These are phyloP conservation scores for Vitis rotundifolia DNA, from an alignment of 164 flowering plant species.

Conservation along the genomic window DNA sequence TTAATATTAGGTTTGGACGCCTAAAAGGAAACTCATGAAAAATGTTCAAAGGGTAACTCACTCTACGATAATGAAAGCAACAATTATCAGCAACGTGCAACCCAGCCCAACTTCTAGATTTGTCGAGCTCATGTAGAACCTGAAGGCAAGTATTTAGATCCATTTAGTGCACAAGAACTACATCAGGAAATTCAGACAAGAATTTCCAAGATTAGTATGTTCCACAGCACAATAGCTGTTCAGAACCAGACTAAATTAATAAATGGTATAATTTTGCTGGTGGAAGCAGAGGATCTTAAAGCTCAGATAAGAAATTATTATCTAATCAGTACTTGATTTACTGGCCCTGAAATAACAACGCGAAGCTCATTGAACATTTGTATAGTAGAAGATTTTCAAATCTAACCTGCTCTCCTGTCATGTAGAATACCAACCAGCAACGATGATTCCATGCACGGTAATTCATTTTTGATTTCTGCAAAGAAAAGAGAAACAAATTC, in stretches of 20 bases:
- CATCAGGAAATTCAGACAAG: background rate
- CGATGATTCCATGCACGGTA: slow-evolving; percentile 98
- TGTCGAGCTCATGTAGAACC: slow-evolving; percentile 57
- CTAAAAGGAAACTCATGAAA: background rate
- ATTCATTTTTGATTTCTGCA: slow-evolving; percentile 91
- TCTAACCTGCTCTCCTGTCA: slow-evolving; percentile 71
- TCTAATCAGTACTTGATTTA: background rate
- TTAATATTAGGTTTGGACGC: too few relatives aligned
- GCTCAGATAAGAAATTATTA: too few relatives aligned
- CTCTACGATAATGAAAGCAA: slow-evolving; percentile 88
- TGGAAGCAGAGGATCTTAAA: background rate
- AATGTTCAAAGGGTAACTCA: slow-evolving; percentile 32
- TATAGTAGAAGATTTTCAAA: background rate
- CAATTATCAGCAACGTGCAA: slow-evolving; percentile 85
- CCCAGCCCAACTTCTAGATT: slow-evolving; percentile 73
- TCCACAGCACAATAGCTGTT: too few relatives aligned
- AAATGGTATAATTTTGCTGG: too few relatives aligned
- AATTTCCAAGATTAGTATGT: background rate
- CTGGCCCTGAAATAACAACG: background rate
- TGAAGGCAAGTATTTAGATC: slow-evolving; percentile 23
- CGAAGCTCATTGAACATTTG: background rate
- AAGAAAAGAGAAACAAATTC: background rate
- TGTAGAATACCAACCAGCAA: slow-evolving; percentile 76
- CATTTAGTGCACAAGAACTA: background rate
- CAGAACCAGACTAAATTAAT: too few relatives aligned